These are phyloP conservation scores for Tolypocladium tundrense DNA, from an alignment of 2,329 filamentous ascomycete species.

Conservation along the genomic window DNA sequence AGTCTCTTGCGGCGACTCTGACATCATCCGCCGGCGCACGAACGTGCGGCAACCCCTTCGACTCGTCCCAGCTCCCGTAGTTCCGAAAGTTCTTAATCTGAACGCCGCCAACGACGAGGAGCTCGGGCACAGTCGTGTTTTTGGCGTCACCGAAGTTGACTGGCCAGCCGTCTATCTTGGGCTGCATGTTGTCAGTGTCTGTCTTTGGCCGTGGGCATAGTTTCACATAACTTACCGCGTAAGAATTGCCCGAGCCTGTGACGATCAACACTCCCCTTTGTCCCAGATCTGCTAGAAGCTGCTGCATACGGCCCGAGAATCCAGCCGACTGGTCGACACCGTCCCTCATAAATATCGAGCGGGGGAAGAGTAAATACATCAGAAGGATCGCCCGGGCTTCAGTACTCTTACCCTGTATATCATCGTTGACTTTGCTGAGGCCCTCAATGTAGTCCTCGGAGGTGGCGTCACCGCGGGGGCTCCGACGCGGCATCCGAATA, in stretches of 20 bases:
- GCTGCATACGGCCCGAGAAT: neutral
- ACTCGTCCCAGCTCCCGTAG: neutral
- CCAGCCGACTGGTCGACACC: neutral
- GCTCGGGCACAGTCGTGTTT: neutral
- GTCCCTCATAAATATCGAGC: neutral
- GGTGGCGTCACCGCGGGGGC: rapidly evolving
- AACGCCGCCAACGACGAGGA: neutral
- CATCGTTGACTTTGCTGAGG: neutral
- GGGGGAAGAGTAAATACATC: neutral
- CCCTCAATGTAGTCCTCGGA: neutral
- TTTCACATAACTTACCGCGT: no score
- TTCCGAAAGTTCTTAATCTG: neutral
- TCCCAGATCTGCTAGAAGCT: neutral
- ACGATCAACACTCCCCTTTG: neutral
- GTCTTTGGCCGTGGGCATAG: no score
- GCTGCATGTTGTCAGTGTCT: neutral
- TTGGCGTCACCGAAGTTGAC: neutral
- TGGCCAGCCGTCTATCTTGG: neutral
- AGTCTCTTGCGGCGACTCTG: no score
- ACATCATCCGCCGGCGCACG: neutral
- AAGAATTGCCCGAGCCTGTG: neutral
- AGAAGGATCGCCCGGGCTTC: neutral
- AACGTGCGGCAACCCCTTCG: neutral
- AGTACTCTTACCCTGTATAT: neutral
- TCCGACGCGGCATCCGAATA: neutral